Evolutionary conservation across 1,139 yeast species (phyloP), one percentile per base, ranked within the genome.

Genomic region (Lipomyces yarrowii): DNA sequence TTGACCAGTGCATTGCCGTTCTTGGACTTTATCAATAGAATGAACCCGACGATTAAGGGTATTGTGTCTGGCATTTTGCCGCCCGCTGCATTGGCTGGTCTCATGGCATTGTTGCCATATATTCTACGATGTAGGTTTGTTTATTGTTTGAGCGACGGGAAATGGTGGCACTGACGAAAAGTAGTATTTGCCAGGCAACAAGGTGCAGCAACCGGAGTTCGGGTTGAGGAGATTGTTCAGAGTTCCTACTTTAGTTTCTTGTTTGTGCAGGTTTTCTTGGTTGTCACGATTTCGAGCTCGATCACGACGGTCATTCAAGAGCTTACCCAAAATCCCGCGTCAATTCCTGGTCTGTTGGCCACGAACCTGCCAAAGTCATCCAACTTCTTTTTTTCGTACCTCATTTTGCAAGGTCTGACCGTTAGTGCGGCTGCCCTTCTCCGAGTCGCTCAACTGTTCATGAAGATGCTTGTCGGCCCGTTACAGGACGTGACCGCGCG

Each of bases 41-140:
- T 91, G 80, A 97, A 97, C 32, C 46, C 71, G 1, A 79, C 77
- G 35, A 78, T 93, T 62, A 80, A 87, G 78, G 98, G 98, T 81
- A 76, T 92, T 59, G 84, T 93, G 67, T 90, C 97, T 11, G 91
- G 96, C 72, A 81, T 93, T 76, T 83, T 92, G 67, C 98, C 98
- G 70, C 89, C 96, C 60, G 83, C 92, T 71, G 83, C 90, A 65
- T 84, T 93, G 76, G 87, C 97, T 0, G 79, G 91, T 59, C 86
- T 93, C 75, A 90, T 93, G 97, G 83, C 89, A 72, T 76, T 92
- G 59, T 86, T 92, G 63, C 97, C 98, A 7, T 86, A 89, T 48
- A 83, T 91, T 68, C 87, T 93, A 69, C 51, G 69, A 65, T 15
- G 67, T 64, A 56, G 7, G 65, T 33, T 84, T 88, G 51, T 42